Conservation (phyloP, 768 basidiomycete genomes). For the Harrya chromipes region DNA sequence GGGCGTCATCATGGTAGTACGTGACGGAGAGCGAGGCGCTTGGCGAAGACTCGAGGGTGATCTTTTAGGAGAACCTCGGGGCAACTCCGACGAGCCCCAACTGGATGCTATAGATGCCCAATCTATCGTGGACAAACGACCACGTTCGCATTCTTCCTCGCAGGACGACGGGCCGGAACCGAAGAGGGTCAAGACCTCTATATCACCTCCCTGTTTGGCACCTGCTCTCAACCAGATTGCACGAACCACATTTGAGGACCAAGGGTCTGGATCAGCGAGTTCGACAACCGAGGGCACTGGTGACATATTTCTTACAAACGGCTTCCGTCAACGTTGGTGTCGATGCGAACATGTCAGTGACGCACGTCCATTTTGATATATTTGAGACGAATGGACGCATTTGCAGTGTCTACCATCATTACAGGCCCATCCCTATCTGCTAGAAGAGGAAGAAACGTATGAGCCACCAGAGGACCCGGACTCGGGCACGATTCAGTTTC, state of each 20-base stretch:
- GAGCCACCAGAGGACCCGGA: constrained; percentile 87
- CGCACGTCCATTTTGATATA: background rate
- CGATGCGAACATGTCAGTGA: constrained; percentile 54
- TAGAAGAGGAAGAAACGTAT: constrained; percentile 80
- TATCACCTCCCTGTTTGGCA: constrained; percentile 47
- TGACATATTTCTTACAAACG: constrained; percentile 72
- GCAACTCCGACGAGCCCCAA: constrained; percentile 10
- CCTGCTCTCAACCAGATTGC: constrained; percentile 48
- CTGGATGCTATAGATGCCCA: constrained; percentile 28
- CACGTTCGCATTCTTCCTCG: constrained; percentile 24
- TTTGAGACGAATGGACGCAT: background rate
- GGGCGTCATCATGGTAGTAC: constrained; percentile 65
- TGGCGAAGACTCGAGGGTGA: constrained; percentile 53
- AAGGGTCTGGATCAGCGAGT: constrained; percentile 12
- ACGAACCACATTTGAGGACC: constrained; percentile 39
- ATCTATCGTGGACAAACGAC: constrained; percentile 41
- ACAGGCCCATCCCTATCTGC: constrained; percentile 52
- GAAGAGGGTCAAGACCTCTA: constrained; percentile 44
- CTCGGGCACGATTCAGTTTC: constrained; percentile 45
- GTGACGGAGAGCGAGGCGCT: constrained; percentile 40
- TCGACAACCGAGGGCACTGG: constrained; percentile 48
- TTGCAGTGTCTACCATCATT: constrained; percentile 59
- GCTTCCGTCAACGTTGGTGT: constrained; percentile 80
- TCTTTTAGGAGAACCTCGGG: background rate
- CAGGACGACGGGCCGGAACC: constrained; percentile 34